Base-by-base conservation (phyloP, 2,329 filamentous ascomycete species). In the Ambrosiella beaveri region DNA sequence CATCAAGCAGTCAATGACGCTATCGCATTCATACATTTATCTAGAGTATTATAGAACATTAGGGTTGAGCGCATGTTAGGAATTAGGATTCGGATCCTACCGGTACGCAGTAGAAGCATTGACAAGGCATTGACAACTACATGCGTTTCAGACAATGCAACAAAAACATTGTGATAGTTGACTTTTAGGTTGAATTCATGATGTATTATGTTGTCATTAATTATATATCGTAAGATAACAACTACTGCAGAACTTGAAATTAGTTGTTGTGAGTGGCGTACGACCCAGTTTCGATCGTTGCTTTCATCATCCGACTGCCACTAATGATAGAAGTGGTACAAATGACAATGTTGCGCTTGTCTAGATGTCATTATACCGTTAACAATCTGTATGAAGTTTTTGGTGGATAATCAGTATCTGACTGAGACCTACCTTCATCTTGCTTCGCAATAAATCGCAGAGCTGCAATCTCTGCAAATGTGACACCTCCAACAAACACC, bases 401-500 rank as follows among this genome's bases (percentile, higher is more conserved):
- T 17, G 40, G 9, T 8, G 12, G 47, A 35, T 11, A 19, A 13
- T 47, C 5, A 47, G 11, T 35, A 11, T 27, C 11, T 13, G 7
- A 27, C 7, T 35, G 9, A 44, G 12, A 65, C 74, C 64, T 66
- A 82, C 81, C 78, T 75, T 86, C 79, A 81, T 93, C 84, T 69
- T 91, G 84, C 67, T 82, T 82, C 8, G 86, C 88, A 64, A 98
- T 85, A 67, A 95, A 97, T 57, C 94, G 79, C 67, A 98, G 68
- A 17, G 94, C 93, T 45, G 94, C 89, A 68, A 98, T 91, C 71
- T 98, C 93, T 0, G 93, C 91, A 67, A 94, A 95, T 0, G 89
- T 96, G 58, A 98, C 86, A 1, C 93, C 94, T n/a, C 93, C 93
- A 15, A 98, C 74, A 70, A 97, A 97, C 64, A 97, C 95, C n/a